A percentile compares a stretch with the other conserved stretches of the same genome.
Conservation (phyloP, 2,329 filamentous ascomycete genomes). For the Plectosphaerella sp. region DNA sequence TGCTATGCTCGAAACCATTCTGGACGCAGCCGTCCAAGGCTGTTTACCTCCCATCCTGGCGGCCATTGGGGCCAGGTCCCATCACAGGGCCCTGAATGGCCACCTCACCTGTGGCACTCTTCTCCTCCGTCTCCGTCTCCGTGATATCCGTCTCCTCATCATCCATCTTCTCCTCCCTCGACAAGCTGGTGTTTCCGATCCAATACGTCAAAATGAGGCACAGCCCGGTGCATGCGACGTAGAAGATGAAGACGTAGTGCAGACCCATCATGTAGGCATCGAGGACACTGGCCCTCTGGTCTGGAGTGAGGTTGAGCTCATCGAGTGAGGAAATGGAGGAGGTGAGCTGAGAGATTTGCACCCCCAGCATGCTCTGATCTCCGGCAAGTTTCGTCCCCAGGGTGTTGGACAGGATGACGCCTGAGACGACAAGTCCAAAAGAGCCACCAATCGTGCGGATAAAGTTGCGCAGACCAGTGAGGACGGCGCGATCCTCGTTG, state of each 20-base stretch:
- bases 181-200: slow-evolving; percentile 16
- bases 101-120: no score
- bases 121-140: neutral
- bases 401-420: slow-evolving; percentile 25
- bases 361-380: slow-evolving; percentile 3
- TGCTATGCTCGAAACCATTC: no score
- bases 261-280: slow-evolving; percentile 22
- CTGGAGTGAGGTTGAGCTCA: slow-evolving; percentile 10
- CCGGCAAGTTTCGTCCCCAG: slow-evolving; percentile 11
- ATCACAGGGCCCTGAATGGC: no score
- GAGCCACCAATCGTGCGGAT: slow-evolving; percentile 30
- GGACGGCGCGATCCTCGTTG: slow-evolving; percentile 29
- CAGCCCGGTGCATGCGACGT: slow-evolving; percentile 12
- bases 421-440: slow-evolving; percentile 23
- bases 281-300: slow-evolving; percentile 14
- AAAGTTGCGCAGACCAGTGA: slow-evolving; percentile 32
- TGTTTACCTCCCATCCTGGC: no score
- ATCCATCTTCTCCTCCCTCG: slow-evolving; percentile 5
- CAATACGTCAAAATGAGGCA: slow-evolving; percentile 12
- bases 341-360: slow-evolving; percentile 16
- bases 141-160: neutral
- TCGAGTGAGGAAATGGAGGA: slow-evolving; percentile 17
- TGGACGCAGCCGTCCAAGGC: no score
- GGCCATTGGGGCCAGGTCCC: no score
- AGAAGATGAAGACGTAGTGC: slow-evolving; percentile 21